A percentile compares a stretch with the other conserved stretches of the same genome.
These are phyloP conservation scores for Botryotinia convoluta DNA, from an alignment of 2,329 filamentous ascomycete species.

Conservation along the genomic window DNA sequence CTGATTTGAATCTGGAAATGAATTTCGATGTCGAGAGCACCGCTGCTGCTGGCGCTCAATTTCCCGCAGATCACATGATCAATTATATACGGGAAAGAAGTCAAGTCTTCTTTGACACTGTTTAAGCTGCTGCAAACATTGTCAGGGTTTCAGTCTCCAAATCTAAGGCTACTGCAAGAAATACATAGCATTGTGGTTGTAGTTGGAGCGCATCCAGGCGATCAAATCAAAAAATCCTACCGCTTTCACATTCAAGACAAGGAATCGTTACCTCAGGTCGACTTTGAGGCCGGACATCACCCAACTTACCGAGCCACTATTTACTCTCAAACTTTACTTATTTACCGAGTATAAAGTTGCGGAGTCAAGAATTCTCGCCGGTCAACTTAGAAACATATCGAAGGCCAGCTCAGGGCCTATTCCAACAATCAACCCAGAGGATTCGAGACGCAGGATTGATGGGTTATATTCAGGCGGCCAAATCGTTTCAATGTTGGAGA, in stretches of 20 bases:
- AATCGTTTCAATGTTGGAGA: not conserved
- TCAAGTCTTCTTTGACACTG: not conserved
- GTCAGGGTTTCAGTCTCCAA: not conserved
- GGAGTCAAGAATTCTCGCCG: not conserved
- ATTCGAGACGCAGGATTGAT: not conserved
- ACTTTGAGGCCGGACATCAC: not conserved
- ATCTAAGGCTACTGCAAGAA: not conserved
- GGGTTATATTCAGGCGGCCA: not conserved
- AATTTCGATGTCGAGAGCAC: no score
- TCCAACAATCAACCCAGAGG: not conserved
- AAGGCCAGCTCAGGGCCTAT: not conserved
- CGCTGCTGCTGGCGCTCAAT: no score
- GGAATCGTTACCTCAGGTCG: not conserved
- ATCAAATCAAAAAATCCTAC: not conserved
- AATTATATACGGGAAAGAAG: not conserved
- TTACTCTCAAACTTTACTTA: not conserved
- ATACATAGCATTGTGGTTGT: not conserved
- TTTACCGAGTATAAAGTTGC: not conserved
- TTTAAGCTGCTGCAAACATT: not conserved
- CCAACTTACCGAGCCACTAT: not conserved
- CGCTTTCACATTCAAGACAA: not conserved
- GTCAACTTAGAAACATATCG: not conserved
- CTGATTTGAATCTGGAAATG: not conserved
- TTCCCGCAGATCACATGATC: not conserved
- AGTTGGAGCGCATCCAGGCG: not conserved